Base-by-base conservation (phyloP, 179 eudicot species). In the Dionaea muscipula region DNA sequence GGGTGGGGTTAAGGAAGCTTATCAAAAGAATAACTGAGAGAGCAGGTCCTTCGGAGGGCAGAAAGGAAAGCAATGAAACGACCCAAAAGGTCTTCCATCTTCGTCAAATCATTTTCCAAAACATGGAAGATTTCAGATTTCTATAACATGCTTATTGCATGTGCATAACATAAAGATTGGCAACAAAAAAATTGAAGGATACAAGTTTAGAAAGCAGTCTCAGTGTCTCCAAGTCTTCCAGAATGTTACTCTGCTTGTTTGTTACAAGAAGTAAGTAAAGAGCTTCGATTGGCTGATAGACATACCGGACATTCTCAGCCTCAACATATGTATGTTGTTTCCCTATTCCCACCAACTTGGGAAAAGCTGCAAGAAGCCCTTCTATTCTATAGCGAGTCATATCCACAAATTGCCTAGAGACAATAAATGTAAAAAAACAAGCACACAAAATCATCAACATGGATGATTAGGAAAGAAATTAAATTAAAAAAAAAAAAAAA, bases 261-360 rank as follows among this genome's bases (percentile, higher is more conserved):
- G 98, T 91, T 35, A 87, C 82, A 69, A 91, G 88, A 55, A 91
- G 77, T 84, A 91, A 65, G 66, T 72, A 91, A 0, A 90, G 75
- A 57, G 83, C 36, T 67, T 86, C 97, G 35, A 90, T 86, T 45
- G 94, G 95, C 79, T 90, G 97, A 75, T 86, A 90, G 36, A 90
- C 95, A 69, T 86, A 90, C 28, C 97, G 94, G 57, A 90, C 97
- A 73, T 84, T 87, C 61, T 90, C 97, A 57, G 97, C 84, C 80
- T 90, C 97, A 70, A 90, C 79, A 70, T 74, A 90, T 2, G 97
- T 90, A 68, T 90, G 95, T 54, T 90, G 97, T 70, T 90, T 90
- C 66, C 96, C 99, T 24, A 79, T 82, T 68, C 96, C 99, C 47
- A 93, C 85, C 70, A 93, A 71, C 78, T 93, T 93, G 51, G 96